Evolutionary conservation across 2,329 filamentous ascomycete genomes (phyloP).

Genomic region (Aurifilum marmelostoma): DNA sequence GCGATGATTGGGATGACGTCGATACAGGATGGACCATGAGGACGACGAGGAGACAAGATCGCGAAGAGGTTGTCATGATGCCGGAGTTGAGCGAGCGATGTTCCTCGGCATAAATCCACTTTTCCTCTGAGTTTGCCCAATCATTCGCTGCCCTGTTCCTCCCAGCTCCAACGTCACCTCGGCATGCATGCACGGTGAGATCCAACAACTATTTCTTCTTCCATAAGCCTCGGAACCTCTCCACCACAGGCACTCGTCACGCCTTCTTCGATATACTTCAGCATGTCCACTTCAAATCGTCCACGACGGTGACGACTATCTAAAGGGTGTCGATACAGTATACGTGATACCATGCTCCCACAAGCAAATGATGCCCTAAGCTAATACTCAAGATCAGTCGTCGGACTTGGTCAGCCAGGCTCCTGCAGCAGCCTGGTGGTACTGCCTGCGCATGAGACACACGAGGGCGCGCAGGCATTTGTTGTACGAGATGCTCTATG

Average conservation of each 20-base stretch:
- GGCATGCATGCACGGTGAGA: not conserved
- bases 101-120: not conserved
- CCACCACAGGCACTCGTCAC: not conserved
- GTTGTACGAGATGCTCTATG: not conserved
- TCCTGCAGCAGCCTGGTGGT: constrained; percentile 3
- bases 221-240: not conserved
- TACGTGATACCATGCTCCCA: not conserved
- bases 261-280: constrained; percentile 4
- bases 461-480: not conserved
- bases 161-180: not conserved
- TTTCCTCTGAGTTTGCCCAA: not conserved
- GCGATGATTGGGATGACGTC: not conserved
- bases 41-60: too few species aligned
- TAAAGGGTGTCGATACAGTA: not conserved
- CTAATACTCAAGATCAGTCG: not conserved
- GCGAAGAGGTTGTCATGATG: too few species aligned
- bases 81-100: not conserved
- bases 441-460: not conserved
- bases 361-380: not conserved
- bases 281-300: not conserved
- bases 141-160: not conserved
- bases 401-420: not conserved
- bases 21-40: too few species aligned
- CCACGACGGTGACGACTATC: not conserved
- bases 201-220: not conserved